These are phyloP conservation scores for Xylaria curta DNA, from an alignment of 495 filamentous ascomycete genomes.

Conservation along the genomic window DNA sequence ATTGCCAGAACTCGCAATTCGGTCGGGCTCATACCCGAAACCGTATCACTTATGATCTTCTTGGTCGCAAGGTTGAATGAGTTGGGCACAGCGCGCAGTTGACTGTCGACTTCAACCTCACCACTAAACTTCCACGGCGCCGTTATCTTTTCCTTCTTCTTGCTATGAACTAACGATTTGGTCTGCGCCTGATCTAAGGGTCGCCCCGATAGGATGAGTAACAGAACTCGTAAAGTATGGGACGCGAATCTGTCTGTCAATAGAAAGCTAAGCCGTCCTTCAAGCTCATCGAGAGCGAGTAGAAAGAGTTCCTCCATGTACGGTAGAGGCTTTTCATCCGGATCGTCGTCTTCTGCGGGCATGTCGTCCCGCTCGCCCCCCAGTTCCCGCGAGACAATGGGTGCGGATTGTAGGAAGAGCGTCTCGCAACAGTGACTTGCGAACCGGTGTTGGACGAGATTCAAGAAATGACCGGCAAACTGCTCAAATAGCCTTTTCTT, in stretches of 20 bases:
- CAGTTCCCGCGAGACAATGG: conserved; percentile 75
- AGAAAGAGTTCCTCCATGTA: conserved; percentile 89
- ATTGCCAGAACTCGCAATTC: conserved; percentile 80
- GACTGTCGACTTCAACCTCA: conserved; percentile 46
- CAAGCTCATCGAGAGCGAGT: conserved; percentile 78
- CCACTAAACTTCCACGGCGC: conserved; percentile 48
- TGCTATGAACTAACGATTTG: conserved; percentile 78
- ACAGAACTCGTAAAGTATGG: conserved; percentile 82
- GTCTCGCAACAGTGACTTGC: conserved; percentile 97
- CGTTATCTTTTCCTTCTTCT: conserved; percentile 84
- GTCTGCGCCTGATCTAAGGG: conserved; percentile 69
- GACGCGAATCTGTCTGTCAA: conserved; percentile 90
- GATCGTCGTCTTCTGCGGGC: conserved; percentile 51
- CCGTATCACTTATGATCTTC: conserved; percentile 77
- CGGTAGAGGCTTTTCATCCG: conserved; percentile 44
- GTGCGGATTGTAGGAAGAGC: conserved; percentile 81
- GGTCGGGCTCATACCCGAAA: conserved; percentile 71
- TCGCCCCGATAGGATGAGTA: conserved; percentile 84
- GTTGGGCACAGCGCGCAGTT: conserved; percentile 70
- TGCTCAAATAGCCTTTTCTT: conserved; percentile 83
- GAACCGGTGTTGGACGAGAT: conserved; percentile 91
- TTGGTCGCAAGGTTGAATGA: conserved; percentile 77
- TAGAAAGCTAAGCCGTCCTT: conserved; percentile 81
- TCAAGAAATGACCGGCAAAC: conserved; percentile 87
- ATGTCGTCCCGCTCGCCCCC: conserved; percentile 49